A percentile compares a stretch with the other conserved stretches of the same genome.
Conservation (phyloP, 108 stramenopile species). For the Skeletonema menzelii region DNA sequence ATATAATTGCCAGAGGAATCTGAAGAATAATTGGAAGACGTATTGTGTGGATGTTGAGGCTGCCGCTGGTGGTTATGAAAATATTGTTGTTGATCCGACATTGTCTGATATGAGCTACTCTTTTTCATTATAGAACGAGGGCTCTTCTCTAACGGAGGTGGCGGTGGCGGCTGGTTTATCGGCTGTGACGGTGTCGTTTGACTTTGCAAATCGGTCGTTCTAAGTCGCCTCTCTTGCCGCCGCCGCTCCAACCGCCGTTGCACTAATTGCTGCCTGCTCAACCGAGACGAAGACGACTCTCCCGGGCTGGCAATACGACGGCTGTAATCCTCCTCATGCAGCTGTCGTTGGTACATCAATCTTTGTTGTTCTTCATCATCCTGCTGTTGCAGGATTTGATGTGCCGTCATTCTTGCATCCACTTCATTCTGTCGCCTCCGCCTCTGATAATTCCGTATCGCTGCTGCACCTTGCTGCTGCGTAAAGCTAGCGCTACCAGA, state of each 20-base stretch:
- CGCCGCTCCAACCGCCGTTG: not conserved
- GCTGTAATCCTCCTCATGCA: not conserved
- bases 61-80: slow-evolving; percentile 12
- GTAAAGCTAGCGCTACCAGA: not conserved
- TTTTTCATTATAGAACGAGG: not conserved
- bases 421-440: not conserved
- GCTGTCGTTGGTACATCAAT: not conserved
- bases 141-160: not conserved
- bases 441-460: not conserved
- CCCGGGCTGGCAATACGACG: not conserved
- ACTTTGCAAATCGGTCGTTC: not conserved
- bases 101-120: not conserved
- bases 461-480: not conserved
- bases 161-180: not conserved
- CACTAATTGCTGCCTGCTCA: not conserved
- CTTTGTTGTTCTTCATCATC: not conserved
- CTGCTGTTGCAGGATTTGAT: not conserved
- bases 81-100: not conserved
- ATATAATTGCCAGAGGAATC: not conserved
- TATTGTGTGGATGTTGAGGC: slow-evolving; percentile 4
- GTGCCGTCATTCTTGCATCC: slow-evolving; percentile 6
- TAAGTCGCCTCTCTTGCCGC: not conserved
- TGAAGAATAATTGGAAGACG: not conserved
- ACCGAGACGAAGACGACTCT: not conserved
- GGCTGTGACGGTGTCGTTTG: not conserved